A percentile compares a stretch with the other conserved stretches of the same genome.
Conservation (phyloP, 2,329 filamentous ascomycete genomes). For the Botryosphaeria agaves region DNA sequence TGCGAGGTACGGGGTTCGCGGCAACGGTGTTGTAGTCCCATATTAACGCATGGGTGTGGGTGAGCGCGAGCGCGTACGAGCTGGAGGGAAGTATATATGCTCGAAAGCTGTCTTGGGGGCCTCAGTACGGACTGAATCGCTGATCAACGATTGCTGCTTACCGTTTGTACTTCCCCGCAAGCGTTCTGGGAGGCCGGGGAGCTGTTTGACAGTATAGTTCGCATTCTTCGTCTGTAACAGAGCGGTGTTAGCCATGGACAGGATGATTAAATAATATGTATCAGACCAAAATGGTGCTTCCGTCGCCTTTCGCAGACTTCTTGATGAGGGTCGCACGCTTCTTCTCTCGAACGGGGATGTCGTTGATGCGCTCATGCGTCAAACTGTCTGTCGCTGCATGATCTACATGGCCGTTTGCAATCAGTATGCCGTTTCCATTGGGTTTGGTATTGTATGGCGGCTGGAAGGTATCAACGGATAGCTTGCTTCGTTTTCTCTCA, state of each 20-base stretch:
- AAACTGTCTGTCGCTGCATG: conserved; percentile 2
- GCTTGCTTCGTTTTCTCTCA: conserved; percentile 28
- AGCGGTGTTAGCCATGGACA: conserved; percentile 4
- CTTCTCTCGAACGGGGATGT: conserved; percentile 23
- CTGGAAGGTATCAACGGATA: conserved; percentile 23
- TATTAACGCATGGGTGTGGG: conserved; percentile 64
- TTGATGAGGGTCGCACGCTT: conserved; percentile 6
- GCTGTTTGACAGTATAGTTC: conserved; percentile 70
- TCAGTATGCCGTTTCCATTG: conserved; percentile 9
- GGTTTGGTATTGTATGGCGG: conserved; percentile 4
- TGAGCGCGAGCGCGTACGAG: conserved; percentile 62
- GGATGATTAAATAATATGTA: too few species aligned
- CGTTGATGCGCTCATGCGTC: conserved; percentile 9
- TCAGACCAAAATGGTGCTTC: conserved; percentile 6
- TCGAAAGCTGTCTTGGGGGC: conserved; percentile 16
- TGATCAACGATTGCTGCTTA: too few species aligned
- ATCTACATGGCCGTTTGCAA: conserved; percentile 13
- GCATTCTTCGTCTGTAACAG: conserved; percentile 54
- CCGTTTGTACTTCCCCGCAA: too few species aligned
- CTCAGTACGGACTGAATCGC: too few species aligned
- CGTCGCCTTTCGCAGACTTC: conserved; percentile 13
- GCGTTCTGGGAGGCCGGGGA: conserved; percentile 65
- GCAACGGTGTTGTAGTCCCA: conserved; percentile 66
- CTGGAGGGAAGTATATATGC: conserved; percentile 38
- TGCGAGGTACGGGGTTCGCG: conserved; percentile 55